Percentiles rank a stretch among this genome's conserved stretches.
phyloP scores from a whole-genome alignment of 2,329 filamentous ascomycete genomes.

The Sporothrix sp. region DNA sequence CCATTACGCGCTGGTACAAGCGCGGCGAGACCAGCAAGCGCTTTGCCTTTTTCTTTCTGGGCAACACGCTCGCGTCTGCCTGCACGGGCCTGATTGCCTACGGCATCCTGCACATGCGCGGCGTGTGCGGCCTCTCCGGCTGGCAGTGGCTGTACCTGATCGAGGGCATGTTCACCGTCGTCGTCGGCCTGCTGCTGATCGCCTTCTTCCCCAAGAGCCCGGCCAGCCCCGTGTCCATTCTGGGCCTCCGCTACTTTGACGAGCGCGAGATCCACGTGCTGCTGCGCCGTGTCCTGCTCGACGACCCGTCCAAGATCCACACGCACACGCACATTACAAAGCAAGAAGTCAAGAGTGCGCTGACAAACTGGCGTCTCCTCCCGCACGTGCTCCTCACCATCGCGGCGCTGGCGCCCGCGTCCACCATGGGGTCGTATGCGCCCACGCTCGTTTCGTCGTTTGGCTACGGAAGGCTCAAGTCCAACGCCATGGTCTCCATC shows the following conservation, averaged over 20 bases:
- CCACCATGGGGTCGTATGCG: slow-evolving; percentile 23
- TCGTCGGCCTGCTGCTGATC: slow-evolving; percentile 25
- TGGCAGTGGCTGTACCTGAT: slow-evolving; percentile 28
- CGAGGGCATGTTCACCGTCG: slow-evolving; percentile 29
- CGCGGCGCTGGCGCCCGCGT: slow-evolving; percentile 22
- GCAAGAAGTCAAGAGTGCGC: slow-evolving; percentile 11
- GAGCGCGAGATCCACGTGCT: slow-evolving; percentile 29
- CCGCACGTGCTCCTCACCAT: slow-evolving; percentile 27
- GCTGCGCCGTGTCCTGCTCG: slow-evolving; percentile 24
- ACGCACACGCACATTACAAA: slow-evolving; percentile 9
- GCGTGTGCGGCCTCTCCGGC: slow-evolving; percentile 22
- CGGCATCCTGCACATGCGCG: slow-evolving; percentile 30
- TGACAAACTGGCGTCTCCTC: slow-evolving; percentile 30
- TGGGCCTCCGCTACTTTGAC: slow-evolving; percentile 20
- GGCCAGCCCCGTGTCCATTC: slow-evolving; percentile 10
- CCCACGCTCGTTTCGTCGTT: slow-evolving; percentile 27
- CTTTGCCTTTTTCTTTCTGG: slow-evolving; percentile 36
- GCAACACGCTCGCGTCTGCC: slow-evolving; percentile 33
- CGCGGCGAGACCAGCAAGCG: slow-evolving; percentile 35
- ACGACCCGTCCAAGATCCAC: slow-evolving; percentile 27
- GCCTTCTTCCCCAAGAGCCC: slow-evolving; percentile 24
- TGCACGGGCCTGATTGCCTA: slow-evolving; percentile 33
- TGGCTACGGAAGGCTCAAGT: slow-evolving; percentile 27
- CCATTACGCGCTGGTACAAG: slow-evolving; percentile 39
- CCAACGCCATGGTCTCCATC: slow-evolving; percentile 28